Conservation (phyloP, 441 rosid genomes). For the Mallotus repandus region DNA sequence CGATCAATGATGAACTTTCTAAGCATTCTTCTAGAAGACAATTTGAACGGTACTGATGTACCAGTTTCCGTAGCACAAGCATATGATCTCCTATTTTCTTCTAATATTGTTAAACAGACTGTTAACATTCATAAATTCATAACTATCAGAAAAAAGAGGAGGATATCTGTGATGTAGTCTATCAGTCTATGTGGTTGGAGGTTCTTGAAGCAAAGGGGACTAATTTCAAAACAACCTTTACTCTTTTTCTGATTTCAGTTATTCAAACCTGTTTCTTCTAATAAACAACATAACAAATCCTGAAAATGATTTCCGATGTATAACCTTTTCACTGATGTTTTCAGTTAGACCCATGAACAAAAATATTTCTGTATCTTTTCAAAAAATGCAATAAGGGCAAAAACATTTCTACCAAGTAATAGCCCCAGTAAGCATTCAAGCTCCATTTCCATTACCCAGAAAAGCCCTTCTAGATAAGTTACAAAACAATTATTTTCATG, state of each 20-base stretch:
- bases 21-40: not conserved
- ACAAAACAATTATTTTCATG: not conserved
- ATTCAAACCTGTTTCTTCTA: not conserved
- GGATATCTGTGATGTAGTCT: not conserved
- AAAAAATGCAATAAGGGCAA: not conserved
- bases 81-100: not conserved
- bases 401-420: not conserved
- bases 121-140: not conserved
- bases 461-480: not conserved
- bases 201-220: not conserved
- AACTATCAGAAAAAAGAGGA: not conserved
- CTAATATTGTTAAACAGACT: not conserved
- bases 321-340: not conserved
- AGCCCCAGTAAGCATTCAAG: not conserved
- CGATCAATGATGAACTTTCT: conserved; percentile 17
- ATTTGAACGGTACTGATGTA: not conserved
- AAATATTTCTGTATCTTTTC: not conserved
- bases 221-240: not conserved
- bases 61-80: not conserved
- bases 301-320: not conserved
- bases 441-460: not conserved
- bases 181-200: not conserved
- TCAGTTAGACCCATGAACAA: not conserved
- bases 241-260: not conserved
- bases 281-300: not conserved